These are phyloP conservation scores for Aspergillus wentii DNA, from an alignment of 495 filamentous ascomycete species.

Conservation along the genomic window DNA sequence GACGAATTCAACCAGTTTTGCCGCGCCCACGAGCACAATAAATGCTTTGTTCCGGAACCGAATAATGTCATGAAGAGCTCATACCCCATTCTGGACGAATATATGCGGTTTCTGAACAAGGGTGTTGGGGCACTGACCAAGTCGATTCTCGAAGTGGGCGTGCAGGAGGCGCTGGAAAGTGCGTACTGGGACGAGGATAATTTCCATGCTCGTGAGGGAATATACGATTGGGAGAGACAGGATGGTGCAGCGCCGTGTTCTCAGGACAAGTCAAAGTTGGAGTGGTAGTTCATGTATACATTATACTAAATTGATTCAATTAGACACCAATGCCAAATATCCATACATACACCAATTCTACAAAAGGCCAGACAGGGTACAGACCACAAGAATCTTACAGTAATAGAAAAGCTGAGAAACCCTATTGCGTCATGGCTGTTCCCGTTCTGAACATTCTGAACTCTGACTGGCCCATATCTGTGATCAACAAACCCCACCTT, in stretches of 20 bases:
- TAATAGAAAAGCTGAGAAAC: too few relatives aligned
- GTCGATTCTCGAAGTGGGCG: slow-evolving; percentile 48
- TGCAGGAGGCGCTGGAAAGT: slow-evolving; percentile 41
- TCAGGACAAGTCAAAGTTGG: background rate
- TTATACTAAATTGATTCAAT: too few relatives aligned
- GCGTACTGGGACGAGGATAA: slow-evolving; percentile 47
- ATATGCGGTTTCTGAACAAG: slow-evolving; percentile 50
- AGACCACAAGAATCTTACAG: too few relatives aligned
- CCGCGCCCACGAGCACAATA: slow-evolving; percentile 35
- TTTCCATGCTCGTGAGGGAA: slow-evolving; percentile 43
- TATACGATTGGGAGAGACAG: slow-evolving; percentile 50
- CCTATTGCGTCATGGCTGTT: too few relatives aligned
- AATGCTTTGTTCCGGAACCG: slow-evolving; percentile 42
- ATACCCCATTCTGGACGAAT: slow-evolving; percentile 53
- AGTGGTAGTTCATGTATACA: slow-evolving; percentile 6
- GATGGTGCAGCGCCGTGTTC: background rate
- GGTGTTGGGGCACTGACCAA: slow-evolving; percentile 29
- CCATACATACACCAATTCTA: too few relatives aligned
- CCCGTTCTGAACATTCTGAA: too few relatives aligned
- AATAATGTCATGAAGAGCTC: slow-evolving; percentile 49
- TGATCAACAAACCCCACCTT: too few relatives aligned
- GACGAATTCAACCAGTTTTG: slow-evolving; percentile 46
- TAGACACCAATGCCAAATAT: too few relatives aligned
- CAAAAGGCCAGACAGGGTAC: too few relatives aligned
- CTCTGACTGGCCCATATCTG: too few relatives aligned